These are phyloP conservation scores for Alternaria consortialis DNA, from an alignment of 2,329 filamentous ascomycete species.

Conservation along the genomic window DNA sequence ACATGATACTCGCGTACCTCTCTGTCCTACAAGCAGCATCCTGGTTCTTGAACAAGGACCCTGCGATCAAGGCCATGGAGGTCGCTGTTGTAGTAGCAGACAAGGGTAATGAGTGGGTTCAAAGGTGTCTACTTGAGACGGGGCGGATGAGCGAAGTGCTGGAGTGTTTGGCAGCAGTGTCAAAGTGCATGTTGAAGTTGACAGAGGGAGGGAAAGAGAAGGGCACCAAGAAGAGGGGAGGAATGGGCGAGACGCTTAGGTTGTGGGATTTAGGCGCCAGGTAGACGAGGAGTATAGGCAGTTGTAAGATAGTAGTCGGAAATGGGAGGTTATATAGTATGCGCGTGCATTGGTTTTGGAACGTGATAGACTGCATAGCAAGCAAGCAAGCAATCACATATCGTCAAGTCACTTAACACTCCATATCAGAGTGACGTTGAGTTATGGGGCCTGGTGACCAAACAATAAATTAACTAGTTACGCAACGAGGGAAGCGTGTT, in stretches of 20 bases:
- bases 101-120: constrained; percentile 43
- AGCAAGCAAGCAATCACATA: neutral
- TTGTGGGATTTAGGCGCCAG: constrained; percentile 54
- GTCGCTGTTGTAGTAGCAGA: constrained; percentile 76
- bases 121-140: constrained; percentile 50
- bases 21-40: constrained; percentile 82
- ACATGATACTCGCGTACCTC: constrained; percentile 84
- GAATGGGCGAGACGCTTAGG: constrained; percentile 53
- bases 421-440: neutral
- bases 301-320: neutral
- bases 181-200: constrained; percentile 72
- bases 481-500: neutral
- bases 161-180: constrained; percentile 74
- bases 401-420: neutral
- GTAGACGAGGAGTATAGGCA: neutral
- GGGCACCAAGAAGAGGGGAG: constrained; percentile 54
- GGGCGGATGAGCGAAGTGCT: constrained; percentile 58
- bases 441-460: neutral
- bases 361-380: neutral
- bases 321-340: neutral
- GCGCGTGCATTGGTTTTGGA: neutral
- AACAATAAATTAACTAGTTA: neutral
- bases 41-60: constrained; percentile 75
- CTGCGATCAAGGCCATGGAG: constrained; percentile 86
- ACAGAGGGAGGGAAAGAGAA: constrained; percentile 53